phyloP scores from a whole-genome alignment of 805 yeast species.

The Metahyphopichia silvanorum region DNA sequence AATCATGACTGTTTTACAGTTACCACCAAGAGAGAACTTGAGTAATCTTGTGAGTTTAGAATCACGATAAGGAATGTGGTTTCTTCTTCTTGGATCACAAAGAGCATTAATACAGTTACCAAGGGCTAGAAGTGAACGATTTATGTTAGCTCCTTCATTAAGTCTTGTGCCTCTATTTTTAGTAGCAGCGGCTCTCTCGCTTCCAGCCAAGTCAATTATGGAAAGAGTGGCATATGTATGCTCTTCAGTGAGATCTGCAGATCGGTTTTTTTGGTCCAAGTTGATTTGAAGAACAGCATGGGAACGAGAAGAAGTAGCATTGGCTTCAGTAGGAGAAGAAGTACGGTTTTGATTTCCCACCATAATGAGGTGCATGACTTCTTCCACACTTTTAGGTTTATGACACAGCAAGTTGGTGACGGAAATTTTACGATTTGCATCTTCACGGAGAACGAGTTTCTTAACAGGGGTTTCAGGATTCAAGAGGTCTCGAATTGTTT shows the following conservation, averaged over 20 bases:
- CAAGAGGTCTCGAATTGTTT: slow-evolving; percentile 77
- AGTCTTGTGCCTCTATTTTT: slow-evolving; percentile 78
- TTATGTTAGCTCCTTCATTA: slow-evolving; percentile 91
- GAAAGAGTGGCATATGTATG: slow-evolving; percentile 79
- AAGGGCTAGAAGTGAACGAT: slow-evolving; percentile 79
- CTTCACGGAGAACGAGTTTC: slow-evolving; percentile 66
- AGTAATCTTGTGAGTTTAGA: slow-evolving; percentile 84
- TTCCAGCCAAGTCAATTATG: slow-evolving; percentile 90
- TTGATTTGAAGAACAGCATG: slow-evolving; percentile 90
- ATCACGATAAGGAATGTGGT: slow-evolving; percentile 88
- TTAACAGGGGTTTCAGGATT: slow-evolving; percentile 49
- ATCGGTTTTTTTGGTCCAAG: slow-evolving; percentile 55
- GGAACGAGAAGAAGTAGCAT: slow-evolving; percentile 85
- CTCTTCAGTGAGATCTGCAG: slow-evolving; percentile 61
- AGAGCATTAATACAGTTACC: slow-evolving; percentile 94
- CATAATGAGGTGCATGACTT: slow-evolving; percentile 75
- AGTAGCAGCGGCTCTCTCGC: slow-evolving; percentile 91
- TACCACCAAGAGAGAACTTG: slow-evolving; percentile 89
- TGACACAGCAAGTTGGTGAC: slow-evolving; percentile 72
- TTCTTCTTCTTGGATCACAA: slow-evolving; percentile 63
- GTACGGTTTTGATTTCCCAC: slow-evolving; percentile 75
- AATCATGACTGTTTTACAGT: slow-evolving; percentile 93
- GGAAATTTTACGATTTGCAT: slow-evolving; percentile 56
- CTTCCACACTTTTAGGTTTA: slow-evolving; percentile 58
- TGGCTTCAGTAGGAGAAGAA: slow-evolving; percentile 86